phyloP scores from a whole-genome alignment of 116 monocot genomes.

The Zostera marina region DNA sequence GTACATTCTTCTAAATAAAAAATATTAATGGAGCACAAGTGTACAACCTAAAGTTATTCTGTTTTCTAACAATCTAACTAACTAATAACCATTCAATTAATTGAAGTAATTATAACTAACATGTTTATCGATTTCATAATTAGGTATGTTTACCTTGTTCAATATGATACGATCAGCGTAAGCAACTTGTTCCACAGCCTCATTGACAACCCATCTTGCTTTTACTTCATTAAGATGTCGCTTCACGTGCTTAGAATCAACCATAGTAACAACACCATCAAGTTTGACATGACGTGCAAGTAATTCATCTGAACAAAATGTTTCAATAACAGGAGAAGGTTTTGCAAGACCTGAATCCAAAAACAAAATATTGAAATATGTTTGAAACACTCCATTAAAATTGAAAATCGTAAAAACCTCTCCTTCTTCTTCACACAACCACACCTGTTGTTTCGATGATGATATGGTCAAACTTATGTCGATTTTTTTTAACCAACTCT shows the following conservation, averaged over 20 bases:
- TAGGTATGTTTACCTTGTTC: conserved; percentile 44
- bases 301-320: conserved; percentile 93
- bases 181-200: conserved; percentile 90
- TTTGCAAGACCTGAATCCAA: conserved; percentile 69
- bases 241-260: conserved; percentile 92
- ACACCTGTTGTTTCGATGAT: conserved; percentile 95
- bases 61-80: too few species aligned
- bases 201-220: conserved; percentile 92
- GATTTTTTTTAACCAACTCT: conserved; percentile 57
- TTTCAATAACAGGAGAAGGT: conserved; percentile 91
- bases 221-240: conserved; percentile 90
- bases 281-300: conserved; percentile 70
- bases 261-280: conserved; percentile 93
- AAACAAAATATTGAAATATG: conserved; percentile 2
- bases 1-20: too few species aligned
- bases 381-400: background rate
- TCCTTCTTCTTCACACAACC: background rate
- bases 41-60: too few species aligned
- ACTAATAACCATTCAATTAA: too few species aligned
- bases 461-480: conserved; percentile 86
- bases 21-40: too few species aligned
- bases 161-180: conserved; percentile 94
- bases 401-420: background rate
- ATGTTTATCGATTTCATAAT: too few species aligned
- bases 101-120: too few species aligned